Percentiles rank a stretch among this genome's conserved stretches.
Evolutionary conservation across 352 stramenopile genomes (phyloP).

Genomic region (Pythium utonaiense): DNA sequence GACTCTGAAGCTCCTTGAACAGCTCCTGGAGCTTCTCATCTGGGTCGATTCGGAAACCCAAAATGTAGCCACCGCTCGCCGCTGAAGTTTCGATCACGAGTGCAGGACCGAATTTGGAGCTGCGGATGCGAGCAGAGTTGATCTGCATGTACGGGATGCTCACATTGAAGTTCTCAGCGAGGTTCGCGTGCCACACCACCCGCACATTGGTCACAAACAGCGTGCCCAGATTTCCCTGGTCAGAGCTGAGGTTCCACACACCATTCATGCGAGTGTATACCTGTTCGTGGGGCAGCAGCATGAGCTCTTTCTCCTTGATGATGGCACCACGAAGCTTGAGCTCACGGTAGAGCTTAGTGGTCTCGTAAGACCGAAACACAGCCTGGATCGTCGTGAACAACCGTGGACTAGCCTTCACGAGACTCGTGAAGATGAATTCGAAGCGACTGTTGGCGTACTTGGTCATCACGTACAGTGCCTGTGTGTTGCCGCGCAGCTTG

Average conservation of each 20-base stretch:
- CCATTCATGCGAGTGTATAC: constrained; percentile 85
- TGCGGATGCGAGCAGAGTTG: constrained; percentile 74
- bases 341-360: constrained; percentile 90
- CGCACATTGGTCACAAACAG: constrained; percentile 93
- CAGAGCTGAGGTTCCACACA: constrained; percentile 91
- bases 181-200: constrained; percentile 91
- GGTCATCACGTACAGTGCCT: constrained; percentile 91
- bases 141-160: constrained; percentile 95
- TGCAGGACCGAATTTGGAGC: constrained; percentile 89
- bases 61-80: constrained; percentile 82
- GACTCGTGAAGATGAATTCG: constrained; percentile 94
- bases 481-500: constrained; percentile 87
- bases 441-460: constrained; percentile 86
- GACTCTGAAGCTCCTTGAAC: constrained; percentile 83
- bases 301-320: constrained; percentile 87
- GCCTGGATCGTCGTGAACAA: constrained; percentile 93
- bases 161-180: constrained; percentile 94
- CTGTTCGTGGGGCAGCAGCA: constrained; percentile 86
- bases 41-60: constrained; percentile 90
- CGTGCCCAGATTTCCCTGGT: constrained; percentile 91
- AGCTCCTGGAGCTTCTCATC: constrained; percentile 79
- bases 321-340: constrained; percentile 91
- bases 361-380: constrained; percentile 91
- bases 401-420: constrained; percentile 88
- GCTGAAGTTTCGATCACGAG: constrained; percentile 88